A percentile compares a stretch with the other conserved stretches of the same genome.
These are phyloP conservation scores for Knufia fluminis DNA, from an alignment of 2,329 filamentous ascomycete genomes.

Conservation along the genomic window DNA sequence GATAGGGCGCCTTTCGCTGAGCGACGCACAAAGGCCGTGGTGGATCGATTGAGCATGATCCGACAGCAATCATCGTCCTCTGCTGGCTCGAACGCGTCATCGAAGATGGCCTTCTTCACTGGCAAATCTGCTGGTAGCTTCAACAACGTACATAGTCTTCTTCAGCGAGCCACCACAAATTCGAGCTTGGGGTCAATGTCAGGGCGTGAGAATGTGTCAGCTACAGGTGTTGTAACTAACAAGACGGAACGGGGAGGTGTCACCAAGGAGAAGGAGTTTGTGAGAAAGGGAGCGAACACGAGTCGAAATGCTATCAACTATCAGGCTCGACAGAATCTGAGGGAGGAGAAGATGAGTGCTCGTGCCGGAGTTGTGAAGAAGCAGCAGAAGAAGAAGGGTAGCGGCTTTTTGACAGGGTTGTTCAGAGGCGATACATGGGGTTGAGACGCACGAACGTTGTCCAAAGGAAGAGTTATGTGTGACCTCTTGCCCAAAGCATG, in stretches of 20 bases:
- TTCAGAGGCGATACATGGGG: constrained; percentile 18
- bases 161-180: constrained; percentile 23
- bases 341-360: constrained; percentile 22
- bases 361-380: constrained; percentile 19
- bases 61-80: constrained; percentile 38
- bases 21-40: constrained; percentile 31
- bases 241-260: constrained; percentile 20
- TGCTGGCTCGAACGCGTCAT: constrained; percentile 16
- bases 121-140: constrained; percentile 12
- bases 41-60: constrained; percentile 37
- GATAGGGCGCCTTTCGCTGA: constrained; percentile 24
- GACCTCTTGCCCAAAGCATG: neutral
- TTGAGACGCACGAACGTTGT: no score
- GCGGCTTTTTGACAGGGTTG: constrained; percentile 19
- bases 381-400: constrained; percentile 13
- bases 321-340: constrained; percentile 14
- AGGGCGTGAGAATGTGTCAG: constrained; percentile 18
- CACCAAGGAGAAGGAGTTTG: constrained; percentile 20
- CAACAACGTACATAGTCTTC: constrained; percentile 17
- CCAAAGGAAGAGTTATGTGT: no score
- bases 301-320: constrained; percentile 22
- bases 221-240: constrained; percentile 21
- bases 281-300: constrained; percentile 19
- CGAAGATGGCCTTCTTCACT: constrained; percentile 21
- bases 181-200: constrained; percentile 17